A percentile compares a stretch with the other conserved stretches of the same genome.
These are phyloP conservation scores for Aureobasidium melanogenum DNA, from an alignment of 2,329 filamentous ascomycete genomes.

Conservation along the genomic window DNA sequence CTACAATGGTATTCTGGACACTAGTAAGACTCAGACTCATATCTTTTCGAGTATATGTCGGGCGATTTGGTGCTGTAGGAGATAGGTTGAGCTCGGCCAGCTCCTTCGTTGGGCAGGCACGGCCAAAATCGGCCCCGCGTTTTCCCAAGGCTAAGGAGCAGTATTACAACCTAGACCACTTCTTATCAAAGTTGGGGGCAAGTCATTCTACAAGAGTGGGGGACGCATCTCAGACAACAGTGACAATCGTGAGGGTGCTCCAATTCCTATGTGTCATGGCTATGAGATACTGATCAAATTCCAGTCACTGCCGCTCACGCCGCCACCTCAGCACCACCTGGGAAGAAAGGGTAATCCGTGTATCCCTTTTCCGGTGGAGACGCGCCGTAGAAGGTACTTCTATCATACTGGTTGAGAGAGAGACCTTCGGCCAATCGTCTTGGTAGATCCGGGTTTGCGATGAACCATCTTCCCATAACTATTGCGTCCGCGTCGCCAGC, in stretches of 20 bases:
- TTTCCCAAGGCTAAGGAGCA: background rate
- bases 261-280: background rate
- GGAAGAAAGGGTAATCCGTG: slow-evolving; percentile 27
- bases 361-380: slow-evolving; percentile 25
- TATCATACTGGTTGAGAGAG: slow-evolving; percentile 31
- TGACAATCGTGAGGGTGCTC: background rate
- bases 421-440: slow-evolving; percentile 34
- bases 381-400: slow-evolving; percentile 33
- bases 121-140: background rate
- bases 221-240: background rate
- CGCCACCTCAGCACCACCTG: slow-evolving; percentile 6
- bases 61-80: background rate
- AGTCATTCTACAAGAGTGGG: background rate
- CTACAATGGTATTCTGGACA: too few relatives aligned
- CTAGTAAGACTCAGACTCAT: too few relatives aligned
- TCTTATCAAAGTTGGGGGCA: slow-evolving; percentile 7
- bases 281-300: background rate
- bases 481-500: slow-evolving; percentile 33
- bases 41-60: too few relatives aligned
- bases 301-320: background rate
- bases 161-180: background rate
- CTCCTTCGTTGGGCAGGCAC: background rate
- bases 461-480: slow-evolving; percentile 42
- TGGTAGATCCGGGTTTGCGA: slow-evolving; percentile 39
- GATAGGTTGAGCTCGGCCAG: background rate